Conservation (phyloP, 2,329 filamentous ascomycete genomes). For the Curvularia sp. region DNA sequence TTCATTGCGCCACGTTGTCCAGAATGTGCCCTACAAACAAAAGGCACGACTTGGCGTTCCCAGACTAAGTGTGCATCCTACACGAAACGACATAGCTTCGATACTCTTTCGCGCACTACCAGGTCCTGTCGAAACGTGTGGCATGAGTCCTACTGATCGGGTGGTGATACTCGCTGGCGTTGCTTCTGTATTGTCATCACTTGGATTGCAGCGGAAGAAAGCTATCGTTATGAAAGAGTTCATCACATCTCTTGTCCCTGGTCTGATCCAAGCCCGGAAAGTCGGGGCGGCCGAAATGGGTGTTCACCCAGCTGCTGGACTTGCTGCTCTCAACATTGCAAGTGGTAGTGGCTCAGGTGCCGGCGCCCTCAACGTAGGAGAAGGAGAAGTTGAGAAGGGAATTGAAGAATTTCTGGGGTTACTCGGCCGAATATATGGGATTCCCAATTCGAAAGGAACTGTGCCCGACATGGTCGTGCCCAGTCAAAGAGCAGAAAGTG, state of each 20-base stretch:
- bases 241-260: slow-evolving; percentile 80
- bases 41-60: slow-evolving; percentile 45
- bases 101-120: slow-evolving; percentile 57
- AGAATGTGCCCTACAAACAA: slow-evolving; percentile 56
- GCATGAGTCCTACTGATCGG: slow-evolving; percentile 76
- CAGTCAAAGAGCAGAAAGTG: slow-evolving; percentile 11
- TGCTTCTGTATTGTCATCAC: slow-evolving; percentile 77
- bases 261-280: slow-evolving; percentile 87
- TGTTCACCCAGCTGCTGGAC: slow-evolving; percentile 88
- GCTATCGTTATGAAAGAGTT: slow-evolving; percentile 88
- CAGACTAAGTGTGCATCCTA: slow-evolving; percentile 45
- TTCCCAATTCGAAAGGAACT: slow-evolving; percentile 43
- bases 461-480: slow-evolving; percentile 19
- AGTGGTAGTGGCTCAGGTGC: slow-evolving; percentile 71
- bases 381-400: slow-evolving; percentile 49
- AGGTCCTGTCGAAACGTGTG: slow-evolving; percentile 60
- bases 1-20: slow-evolving; percentile 58
- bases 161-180: slow-evolving; percentile 84
- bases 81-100: slow-evolving; percentile 47
- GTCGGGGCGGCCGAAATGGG: slow-evolving; percentile 94
- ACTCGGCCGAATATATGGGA: slow-evolving; percentile 53
- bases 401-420: slow-evolving; percentile 52
- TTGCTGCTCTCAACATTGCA: slow-evolving; percentile 70
- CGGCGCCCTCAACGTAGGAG: slow-evolving; percentile 68
- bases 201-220: slow-evolving; percentile 87